Base-by-base conservation (phyloP, 1,284 basidiomycete species). In the Ceratobasidium sp. region DNA sequence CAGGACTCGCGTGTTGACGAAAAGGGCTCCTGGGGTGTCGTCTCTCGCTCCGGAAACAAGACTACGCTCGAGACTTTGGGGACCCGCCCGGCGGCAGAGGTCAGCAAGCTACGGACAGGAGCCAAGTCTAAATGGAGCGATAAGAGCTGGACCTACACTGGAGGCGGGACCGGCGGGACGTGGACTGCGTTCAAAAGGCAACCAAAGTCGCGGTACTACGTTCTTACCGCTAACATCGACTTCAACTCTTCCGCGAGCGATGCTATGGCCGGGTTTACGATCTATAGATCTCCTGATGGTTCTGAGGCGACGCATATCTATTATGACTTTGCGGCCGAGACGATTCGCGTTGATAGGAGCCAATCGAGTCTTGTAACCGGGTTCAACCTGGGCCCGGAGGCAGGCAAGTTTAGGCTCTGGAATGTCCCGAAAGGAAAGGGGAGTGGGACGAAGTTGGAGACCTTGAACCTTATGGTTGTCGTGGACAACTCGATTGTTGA, bases 401-500 rank as follows among this genome's bases (percentile, higher is more conserved):
- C 63, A 1, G 73, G 73, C 23, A 76, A 76, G 73, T 63, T 76
- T 39, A 53, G 73, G 49, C 44, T 76, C 0, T 76, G 73, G 73
- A 28, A 67, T 10, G 63, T 76, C 1, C 73, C 73, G 51, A 56
- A 13, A 2, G 26, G 49, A 15, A 44, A 67, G 39, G 61, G 46
- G 1, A 76, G 53, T 18, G 63, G 61, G 33, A 56, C 49, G 12
- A 56, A 67, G 63, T 23, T 76, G 12, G 73, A 76, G 51, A 56
- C 42, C 12, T n/a, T 76, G n/a, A 51, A 76, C 1, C 20, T 76
- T 7, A 63, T 40, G 39, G 73, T 76, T 20, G 44, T 76, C 26
- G 73, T 76, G 1, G 73, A 76, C 23, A 76, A 76, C 33, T 76
- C 73, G 5, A 20, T 76, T 23, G 73, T 76, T 63, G 73, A 76